Evolutionary conservation across 495 filamentous ascomycete genomes (phyloP), one percentile per base, ranked within the genome.

Genomic region (Talaromyces proteolyticus): DNA sequence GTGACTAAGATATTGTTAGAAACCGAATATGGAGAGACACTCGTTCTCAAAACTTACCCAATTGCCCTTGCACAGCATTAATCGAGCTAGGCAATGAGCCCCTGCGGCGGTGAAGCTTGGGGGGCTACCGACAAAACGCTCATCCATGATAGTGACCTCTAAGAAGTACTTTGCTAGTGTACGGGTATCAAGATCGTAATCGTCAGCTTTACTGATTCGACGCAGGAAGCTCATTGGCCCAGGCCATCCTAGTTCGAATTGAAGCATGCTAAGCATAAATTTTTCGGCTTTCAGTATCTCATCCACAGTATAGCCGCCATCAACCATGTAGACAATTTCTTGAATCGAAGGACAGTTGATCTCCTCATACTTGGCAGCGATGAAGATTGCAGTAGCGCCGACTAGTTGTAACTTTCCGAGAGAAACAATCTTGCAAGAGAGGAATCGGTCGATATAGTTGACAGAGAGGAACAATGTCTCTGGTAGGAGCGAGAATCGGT

Each of bases 301-400:
- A 48, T 96, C 92, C 8, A 80, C 74, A 8, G 77, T 83, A 63
- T 96, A 98, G 49, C 89, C 91, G 8, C 81, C 78, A 64, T 98
- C 92, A 29, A 98, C 93, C 93, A 98, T 98, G 76, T 89, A 97
- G 49, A 96, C 87, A 60, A 98, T 94, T 72, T 98, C 93, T 49
- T 86, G 78, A 10, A 97, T 82, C 0, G 94, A 93, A 7, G 93
- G 93, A 59, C 90, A 92, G 64, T 94, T 94, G 69, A 97, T 94
- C 67, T 98, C 93, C 66, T 98, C 93, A 58, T 96, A 97, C 69
- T 98, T 98, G 55, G 94, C 89, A 2, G 93, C 93, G 49, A 98
- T 84, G 56, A 96, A 92, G 57, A 98, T 86, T 6, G 93, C 93
- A 8, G 94, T 96, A 11, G 93, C 93, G 37, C 93, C 93, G 19